These are phyloP conservation scores for Endoconidiophora laricicola DNA, from an alignment of 2,329 filamentous ascomycete genomes.

Conservation along the genomic window DNA sequence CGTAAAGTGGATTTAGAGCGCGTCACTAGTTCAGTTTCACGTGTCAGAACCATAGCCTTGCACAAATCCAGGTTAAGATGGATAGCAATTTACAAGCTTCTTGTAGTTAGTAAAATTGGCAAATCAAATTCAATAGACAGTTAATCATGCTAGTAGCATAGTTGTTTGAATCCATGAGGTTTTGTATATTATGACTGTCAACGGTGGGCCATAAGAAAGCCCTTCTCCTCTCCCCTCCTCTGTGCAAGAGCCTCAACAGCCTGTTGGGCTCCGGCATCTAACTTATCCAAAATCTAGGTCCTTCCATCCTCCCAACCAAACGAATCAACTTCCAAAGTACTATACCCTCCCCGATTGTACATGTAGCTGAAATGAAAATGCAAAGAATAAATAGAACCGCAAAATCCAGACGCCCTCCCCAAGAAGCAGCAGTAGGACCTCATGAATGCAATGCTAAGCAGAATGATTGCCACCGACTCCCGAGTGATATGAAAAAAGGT, in stretches of 20 bases:
- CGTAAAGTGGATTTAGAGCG: conserved; percentile 11
- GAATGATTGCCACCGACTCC: conserved; percentile 13
- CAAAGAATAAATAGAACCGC: conserved; percentile 9
- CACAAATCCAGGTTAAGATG: too few relatives aligned
- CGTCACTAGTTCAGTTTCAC: not conserved
- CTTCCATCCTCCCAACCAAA: not conserved
- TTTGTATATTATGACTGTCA: too few relatives aligned
- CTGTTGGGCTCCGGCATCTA: not conserved
- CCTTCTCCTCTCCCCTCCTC: too few relatives aligned
- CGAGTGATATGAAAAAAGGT: conserved; percentile 10
- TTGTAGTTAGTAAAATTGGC: not conserved
- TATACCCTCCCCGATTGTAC: conserved; percentile 1
- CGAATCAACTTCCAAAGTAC: not conserved
- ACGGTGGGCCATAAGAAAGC: too few relatives aligned
- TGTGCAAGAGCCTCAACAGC: too few relatives aligned
- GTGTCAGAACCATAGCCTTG: not conserved
- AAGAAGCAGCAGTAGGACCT: conserved; percentile 11
- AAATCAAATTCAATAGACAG: not conserved
- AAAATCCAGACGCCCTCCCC: conserved; percentile 12
- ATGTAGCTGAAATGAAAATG: conserved; percentile 7
- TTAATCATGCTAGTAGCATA: too few relatives aligned
- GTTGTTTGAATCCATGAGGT: not conserved
- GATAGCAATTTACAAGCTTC: not conserved
- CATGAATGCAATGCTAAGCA: conserved; percentile 13
- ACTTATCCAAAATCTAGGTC: not conserved